phyloP scores from a whole-genome alignment of 371 early-diverging fungal species.

The Paraphysoderma sedebokerense region DNA sequence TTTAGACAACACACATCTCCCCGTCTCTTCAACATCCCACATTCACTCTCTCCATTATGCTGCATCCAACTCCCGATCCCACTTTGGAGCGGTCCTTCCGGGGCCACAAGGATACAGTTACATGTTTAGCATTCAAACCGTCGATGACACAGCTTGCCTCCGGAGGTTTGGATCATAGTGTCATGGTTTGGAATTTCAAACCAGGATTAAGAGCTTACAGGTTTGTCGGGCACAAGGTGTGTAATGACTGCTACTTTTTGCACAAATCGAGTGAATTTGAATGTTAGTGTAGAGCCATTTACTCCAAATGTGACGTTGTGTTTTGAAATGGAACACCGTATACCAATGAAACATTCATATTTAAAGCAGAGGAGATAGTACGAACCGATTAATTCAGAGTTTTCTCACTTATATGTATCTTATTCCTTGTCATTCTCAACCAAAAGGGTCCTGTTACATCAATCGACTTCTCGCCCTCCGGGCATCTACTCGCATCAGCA shows the following conservation, averaged over 20 bases:
- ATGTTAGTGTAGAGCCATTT: too few relatives aligned
- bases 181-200: slow-evolving; percentile 36
- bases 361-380: too few relatives aligned
- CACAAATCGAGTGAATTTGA: too few relatives aligned
- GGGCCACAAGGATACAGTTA: slow-evolving; percentile 30
- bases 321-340: too few relatives aligned
- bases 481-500: slow-evolving; percentile 21
- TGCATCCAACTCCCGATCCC: slow-evolving; percentile 14
- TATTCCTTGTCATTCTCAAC: too few relatives aligned
- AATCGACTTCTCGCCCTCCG: slow-evolving; percentile 24
- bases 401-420: too few relatives aligned
- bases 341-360: too few relatives aligned
- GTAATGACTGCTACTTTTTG: too few relatives aligned
- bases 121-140: slow-evolving; percentile 25
- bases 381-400: too few relatives aligned
- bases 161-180: slow-evolving; percentile 21
- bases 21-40: background rate
- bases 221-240: slow-evolving; percentile 34
- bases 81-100: slow-evolving; percentile 31
- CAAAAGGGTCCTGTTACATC: too few relatives aligned
- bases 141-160: slow-evolving; percentile 30
- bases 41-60: background rate
- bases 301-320: too few relatives aligned
- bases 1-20: background rate
- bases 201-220: slow-evolving; percentile 28